Base-by-base conservation (phyloP, 169 alveolate genomes). In the Plasmodium inui region DNA sequence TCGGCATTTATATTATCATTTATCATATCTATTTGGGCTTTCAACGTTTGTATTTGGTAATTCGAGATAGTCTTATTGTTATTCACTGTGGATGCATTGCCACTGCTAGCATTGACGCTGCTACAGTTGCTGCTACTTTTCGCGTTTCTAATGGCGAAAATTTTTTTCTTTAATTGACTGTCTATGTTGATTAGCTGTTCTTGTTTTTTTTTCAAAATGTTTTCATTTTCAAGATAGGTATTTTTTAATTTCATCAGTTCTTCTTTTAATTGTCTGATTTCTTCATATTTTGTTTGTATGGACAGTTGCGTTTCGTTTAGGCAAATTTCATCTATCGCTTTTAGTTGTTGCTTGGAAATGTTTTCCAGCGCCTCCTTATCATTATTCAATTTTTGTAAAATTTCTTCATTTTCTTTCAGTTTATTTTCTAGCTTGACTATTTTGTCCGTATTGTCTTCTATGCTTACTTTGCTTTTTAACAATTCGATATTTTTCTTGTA, bases 261-360 rank as follows among this genome's bases (percentile, higher is more conserved):
- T 32, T 85, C 93, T 41, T 85, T 85, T 76, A 85, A 78, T 41
- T 85, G 84, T 50, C 85, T 74, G 81, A 85, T 85, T 76, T 85
- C 93, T 30, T 85, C 93, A 85, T 85, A 85, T 74, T 85, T 85
- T 85, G 93, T 76, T 85, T 85, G 93, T 85, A 85, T 85, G 14
- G 93, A 85, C 67, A 85, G 41, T 85, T 85, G 93, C 9, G 85
- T 85, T 85, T 85, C 93, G 46, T 85, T 85, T 74, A 85, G 79
- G 67, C 93, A 85, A 28, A 85, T 85, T 74, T 85, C 93, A 85
- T 85, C 93, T 34, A 85, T 74, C 10, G 93, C 93, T 85, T 85
- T 85, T 76, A 85, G 61, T 28, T 85, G 93, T 46, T 85, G 93
- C 70, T 53, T 85, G 19, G 93, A 85, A 30, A 85, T 74, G 30